Evolutionary conservation across 148 eudicot genomes (phyloP).

Genomic region (Pouteria glomerata): DNA sequence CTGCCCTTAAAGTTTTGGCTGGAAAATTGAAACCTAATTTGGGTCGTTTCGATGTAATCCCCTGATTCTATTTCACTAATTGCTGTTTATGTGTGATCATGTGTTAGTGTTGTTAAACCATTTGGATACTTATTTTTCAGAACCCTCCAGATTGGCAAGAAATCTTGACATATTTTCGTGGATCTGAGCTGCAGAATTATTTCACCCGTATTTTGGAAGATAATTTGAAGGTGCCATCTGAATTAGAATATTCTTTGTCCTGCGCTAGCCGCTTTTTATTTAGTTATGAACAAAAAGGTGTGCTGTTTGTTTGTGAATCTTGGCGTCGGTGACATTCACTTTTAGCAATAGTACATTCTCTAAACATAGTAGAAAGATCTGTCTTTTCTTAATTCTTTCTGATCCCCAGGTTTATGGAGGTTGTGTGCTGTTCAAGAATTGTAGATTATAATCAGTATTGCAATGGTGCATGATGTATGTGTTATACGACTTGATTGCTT

Average conservation of each 20-base stretch:
- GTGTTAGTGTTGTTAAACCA: slow-evolving; percentile 2
- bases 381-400: neutral
- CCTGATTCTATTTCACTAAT: neutral
- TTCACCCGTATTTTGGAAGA: slow-evolving; percentile 90
- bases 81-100: neutral
- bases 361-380: neutral
- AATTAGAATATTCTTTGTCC: neutral
- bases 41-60: slow-evolving; percentile 76
- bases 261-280: neutral
- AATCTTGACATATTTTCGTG: slow-evolving; percentile 75
- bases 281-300: neutral
- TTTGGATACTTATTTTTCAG: slow-evolving; percentile 33
- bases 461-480: no score
- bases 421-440: neutral
- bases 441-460: neutral
- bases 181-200: slow-evolving; percentile 87
- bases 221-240: slow-evolving; percentile 62
- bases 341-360: neutral
- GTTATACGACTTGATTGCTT: no score
- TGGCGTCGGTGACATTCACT: neutral
- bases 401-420: neutral
- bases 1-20: slow-evolving; percentile 97
- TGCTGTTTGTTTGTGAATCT: neutral
- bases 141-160: slow-evolving; percentile 98
- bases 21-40: slow-evolving; percentile 95